Conservation (phyloP, 768 basidiomycete species). For the Trametes maxima region DNA sequence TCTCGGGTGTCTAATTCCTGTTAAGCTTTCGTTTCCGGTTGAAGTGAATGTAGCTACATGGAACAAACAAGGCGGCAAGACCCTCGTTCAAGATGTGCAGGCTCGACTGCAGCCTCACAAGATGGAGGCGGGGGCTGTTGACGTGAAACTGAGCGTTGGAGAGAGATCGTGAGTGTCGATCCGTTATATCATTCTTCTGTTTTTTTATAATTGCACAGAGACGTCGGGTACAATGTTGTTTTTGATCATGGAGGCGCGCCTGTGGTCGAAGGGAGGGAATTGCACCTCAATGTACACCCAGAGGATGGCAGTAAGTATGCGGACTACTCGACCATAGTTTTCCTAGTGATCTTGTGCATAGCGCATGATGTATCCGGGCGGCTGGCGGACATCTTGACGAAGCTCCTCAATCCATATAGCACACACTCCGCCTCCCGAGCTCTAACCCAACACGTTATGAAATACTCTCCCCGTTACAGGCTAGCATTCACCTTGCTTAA, state of each 20-base stretch:
- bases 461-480: slow-evolving; percentile 81
- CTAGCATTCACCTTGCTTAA: slow-evolving; percentile 93
- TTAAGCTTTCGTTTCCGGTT: too few species aligned
- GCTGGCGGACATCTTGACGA: slow-evolving; percentile 37
- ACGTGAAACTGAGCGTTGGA: neutral
- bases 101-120: too few species aligned
- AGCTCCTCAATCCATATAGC: slow-evolving; percentile 46
- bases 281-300: slow-evolving; percentile 8
- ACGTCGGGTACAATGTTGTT: slow-evolving; percentile 17
- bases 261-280: slow-evolving; percentile 13
- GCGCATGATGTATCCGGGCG: slow-evolving; percentile 2
- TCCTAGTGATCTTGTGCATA: neutral
- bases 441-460: slow-evolving; percentile 55
- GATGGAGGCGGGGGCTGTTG: too few species aligned
- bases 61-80: too few species aligned
- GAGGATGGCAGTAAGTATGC: neutral
- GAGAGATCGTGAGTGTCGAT: slow-evolving; percentile 6
- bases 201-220: neutral
- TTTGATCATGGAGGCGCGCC: slow-evolving; percentile 6
- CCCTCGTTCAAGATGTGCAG: too few species aligned
- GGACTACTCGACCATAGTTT: neutral
- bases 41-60: too few species aligned
- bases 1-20: too few species aligned
- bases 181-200: neutral
- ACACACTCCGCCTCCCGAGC: slow-evolving; percentile 41